Conservation (phyloP, 148 eudicot species). For the Camellia lanceoleosa region DNA sequence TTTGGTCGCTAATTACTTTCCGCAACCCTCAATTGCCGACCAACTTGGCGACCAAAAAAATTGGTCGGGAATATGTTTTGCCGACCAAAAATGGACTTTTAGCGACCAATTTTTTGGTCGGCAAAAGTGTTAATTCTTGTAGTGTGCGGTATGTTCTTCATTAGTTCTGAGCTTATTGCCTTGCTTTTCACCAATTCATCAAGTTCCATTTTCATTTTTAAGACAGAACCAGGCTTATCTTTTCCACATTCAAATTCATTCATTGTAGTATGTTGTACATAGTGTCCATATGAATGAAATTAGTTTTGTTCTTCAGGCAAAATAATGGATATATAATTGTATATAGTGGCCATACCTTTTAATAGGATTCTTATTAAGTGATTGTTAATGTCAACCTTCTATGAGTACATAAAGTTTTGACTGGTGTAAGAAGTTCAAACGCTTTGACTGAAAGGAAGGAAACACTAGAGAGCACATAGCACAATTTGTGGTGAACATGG, state of each 20-base stretch:
- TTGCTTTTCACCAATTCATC: neutral
- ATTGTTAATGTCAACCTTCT: neutral
- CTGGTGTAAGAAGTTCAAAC: too few relatives aligned
- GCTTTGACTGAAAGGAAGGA: too few relatives aligned
- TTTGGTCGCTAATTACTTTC: too few relatives aligned
- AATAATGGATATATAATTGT: neutral
- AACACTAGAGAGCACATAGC: too few relatives aligned
- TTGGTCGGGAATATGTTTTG: too few relatives aligned
- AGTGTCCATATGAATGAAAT: slow-evolving; percentile 6
- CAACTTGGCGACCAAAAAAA: too few relatives aligned
- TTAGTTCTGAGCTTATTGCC: neutral
- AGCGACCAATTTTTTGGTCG: too few relatives aligned
- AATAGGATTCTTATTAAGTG: neutral
- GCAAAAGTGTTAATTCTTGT: too few relatives aligned
- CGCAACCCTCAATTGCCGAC: too few relatives aligned
- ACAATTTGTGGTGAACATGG: too few relatives aligned
- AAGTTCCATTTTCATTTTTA: slow-evolving; percentile 25
- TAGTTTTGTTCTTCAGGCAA: neutral
- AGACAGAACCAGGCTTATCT: slow-evolving; percentile 11
- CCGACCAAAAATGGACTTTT: too few relatives aligned
- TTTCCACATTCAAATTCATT: slow-evolving; percentile 35
- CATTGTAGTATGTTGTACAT: slow-evolving; percentile 49
- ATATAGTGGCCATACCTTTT: neutral
- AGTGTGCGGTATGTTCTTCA: slow-evolving; percentile 1
- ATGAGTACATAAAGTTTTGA: too few relatives aligned